A percentile compares a stretch with the other conserved stretches of the same genome.
phyloP scores from a whole-genome alignment of 805 yeast genomes.

The Sugiyamaella smithiae region DNA sequence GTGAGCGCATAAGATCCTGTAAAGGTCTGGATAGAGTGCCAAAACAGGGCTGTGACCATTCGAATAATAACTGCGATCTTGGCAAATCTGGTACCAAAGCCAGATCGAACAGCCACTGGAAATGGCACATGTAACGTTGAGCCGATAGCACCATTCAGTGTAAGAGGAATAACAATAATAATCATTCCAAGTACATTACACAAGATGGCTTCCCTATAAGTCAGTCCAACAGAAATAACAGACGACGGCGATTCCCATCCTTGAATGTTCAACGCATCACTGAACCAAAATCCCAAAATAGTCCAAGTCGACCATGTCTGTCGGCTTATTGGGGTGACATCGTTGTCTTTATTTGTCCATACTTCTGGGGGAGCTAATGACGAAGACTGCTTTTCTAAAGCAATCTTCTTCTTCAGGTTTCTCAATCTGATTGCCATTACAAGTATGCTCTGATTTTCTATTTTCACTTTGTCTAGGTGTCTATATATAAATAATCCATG shows the following conservation, averaged over 20 bases:
- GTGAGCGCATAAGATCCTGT: slow-evolving; percentile 20
- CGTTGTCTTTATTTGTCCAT: slow-evolving; percentile 40
- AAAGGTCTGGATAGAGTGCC: slow-evolving; percentile 24
- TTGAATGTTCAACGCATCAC: slow-evolving; percentile 20
- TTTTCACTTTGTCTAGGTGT: neutral
- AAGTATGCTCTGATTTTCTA: neutral
- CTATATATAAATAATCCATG: no score
- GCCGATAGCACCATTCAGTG: slow-evolving; percentile 22
- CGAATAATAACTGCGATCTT: slow-evolving; percentile 22
- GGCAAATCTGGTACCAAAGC: slow-evolving; percentile 24
- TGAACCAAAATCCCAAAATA: slow-evolving; percentile 23
- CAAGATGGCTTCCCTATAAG: slow-evolving; percentile 18
- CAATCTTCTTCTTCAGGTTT: slow-evolving; percentile 20
- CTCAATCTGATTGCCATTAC: neutral
- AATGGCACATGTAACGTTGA: slow-evolving; percentile 27
- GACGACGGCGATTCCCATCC: slow-evolving; percentile 21
- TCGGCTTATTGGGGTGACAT: slow-evolving; percentile 35
- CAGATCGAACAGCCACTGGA: slow-evolving; percentile 26
- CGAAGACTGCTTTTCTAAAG: slow-evolving; percentile 23
- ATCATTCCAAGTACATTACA: slow-evolving; percentile 17
- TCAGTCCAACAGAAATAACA: slow-evolving; percentile 20
- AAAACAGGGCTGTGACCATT: slow-evolving; percentile 23
- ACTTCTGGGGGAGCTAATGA: slow-evolving; percentile 26
- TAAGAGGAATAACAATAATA: slow-evolving; percentile 16
- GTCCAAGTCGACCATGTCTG: slow-evolving; percentile 23